A percentile compares a stretch with the other conserved stretches of the same genome.
Evolutionary conservation across 2,329 filamentous ascomycete genomes (phyloP).

Genomic region (Fusarium compactum): DNA sequence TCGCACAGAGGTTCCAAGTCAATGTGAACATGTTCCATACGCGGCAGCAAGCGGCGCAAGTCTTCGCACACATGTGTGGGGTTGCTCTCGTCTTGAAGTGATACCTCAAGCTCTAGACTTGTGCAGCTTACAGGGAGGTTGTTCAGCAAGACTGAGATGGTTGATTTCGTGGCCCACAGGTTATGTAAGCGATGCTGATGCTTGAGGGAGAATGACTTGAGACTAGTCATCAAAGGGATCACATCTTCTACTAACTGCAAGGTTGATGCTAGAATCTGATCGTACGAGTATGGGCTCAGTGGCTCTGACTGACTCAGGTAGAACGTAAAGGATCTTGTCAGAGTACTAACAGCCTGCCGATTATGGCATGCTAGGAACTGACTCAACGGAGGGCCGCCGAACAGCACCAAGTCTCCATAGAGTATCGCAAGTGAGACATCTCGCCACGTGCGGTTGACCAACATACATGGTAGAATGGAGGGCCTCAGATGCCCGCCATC

Average conservation of each 20-base stretch:
- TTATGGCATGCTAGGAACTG: neutral
- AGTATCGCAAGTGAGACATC: neutral
- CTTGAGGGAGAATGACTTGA: slow-evolving; percentile 5
- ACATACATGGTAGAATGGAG: neutral
- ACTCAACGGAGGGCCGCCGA: neutral
- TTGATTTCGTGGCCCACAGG: neutral
- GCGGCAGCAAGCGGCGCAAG: neutral
- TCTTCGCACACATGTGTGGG: slow-evolving; percentile 2
- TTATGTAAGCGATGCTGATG: neutral
- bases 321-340: slow-evolving; percentile 8
- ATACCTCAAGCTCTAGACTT: neutral
- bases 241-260: neutral
- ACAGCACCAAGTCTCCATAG: neutral
- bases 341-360: neutral
- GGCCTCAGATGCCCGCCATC: neutral
- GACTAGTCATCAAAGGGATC: neutral
- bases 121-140: slow-evolving; percentile 1
- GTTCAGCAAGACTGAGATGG: neutral
- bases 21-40: slow-evolving; percentile 9
- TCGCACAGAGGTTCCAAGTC: neutral
- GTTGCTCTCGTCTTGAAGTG: neutral
- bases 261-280: neutral
- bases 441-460: neutral
- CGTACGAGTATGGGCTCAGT: no score
- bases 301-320: neutral